Percentiles rank a stretch among this genome's conserved stretches.
These are phyloP conservation scores for Metarhizium sp. DNA, from an alignment of 2,329 filamentous ascomycete species.

Conservation along the genomic window DNA sequence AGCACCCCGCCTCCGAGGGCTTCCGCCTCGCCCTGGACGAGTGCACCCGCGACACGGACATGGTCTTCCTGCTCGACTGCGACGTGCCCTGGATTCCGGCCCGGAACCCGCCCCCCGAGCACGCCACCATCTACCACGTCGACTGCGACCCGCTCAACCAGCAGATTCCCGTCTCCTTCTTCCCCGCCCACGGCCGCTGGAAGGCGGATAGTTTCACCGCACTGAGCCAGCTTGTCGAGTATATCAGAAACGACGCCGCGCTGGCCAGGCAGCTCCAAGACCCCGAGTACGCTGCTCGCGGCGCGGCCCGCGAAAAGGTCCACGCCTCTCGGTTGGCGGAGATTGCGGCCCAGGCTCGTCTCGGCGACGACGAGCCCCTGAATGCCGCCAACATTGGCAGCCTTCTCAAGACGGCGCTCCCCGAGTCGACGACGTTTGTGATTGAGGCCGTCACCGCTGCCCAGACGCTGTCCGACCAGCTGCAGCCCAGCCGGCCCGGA, in stretches of 20 bases:
- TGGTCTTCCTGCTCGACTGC: conserved; percentile 73
- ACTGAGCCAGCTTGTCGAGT: conserved; percentile 55
- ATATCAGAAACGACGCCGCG: conserved; percentile 34
- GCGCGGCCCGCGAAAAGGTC: conserved; percentile 40
- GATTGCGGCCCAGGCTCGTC: conserved; percentile 44
- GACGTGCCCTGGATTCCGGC: conserved; percentile 85
- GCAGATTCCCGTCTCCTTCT: conserved; percentile 60
- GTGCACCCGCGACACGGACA: conserved; percentile 61
- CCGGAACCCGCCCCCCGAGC: conserved; percentile 40
- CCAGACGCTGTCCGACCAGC: conserved; percentile 53
- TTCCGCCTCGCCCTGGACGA: conserved; percentile 62
- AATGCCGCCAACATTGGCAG: conserved; percentile 22
- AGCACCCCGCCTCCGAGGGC: conserved; percentile 55
- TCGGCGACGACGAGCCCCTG: conserved; percentile 42
- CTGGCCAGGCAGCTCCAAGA: conserved; percentile 17
- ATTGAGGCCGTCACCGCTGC: conserved; percentile 68
- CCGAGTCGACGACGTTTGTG: conserved; percentile 52
- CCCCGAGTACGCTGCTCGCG: conserved; percentile 10
- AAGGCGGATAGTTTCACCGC: conserved; percentile 51
- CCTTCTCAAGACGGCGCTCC: conserved; percentile 9
- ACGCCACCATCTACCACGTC: conserved; percentile 45
- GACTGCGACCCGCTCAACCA: conserved; percentile 54
- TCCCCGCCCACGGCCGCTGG: conserved; percentile 52
- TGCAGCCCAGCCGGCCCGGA: conserved; percentile 55
- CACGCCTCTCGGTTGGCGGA: conserved; percentile 47